A percentile compares a stretch with the other conserved stretches of the same genome.
These are phyloP conservation scores for Septoria linicola DNA, from an alignment of 2,329 filamentous ascomycete genomes.

Conservation along the genomic window DNA sequence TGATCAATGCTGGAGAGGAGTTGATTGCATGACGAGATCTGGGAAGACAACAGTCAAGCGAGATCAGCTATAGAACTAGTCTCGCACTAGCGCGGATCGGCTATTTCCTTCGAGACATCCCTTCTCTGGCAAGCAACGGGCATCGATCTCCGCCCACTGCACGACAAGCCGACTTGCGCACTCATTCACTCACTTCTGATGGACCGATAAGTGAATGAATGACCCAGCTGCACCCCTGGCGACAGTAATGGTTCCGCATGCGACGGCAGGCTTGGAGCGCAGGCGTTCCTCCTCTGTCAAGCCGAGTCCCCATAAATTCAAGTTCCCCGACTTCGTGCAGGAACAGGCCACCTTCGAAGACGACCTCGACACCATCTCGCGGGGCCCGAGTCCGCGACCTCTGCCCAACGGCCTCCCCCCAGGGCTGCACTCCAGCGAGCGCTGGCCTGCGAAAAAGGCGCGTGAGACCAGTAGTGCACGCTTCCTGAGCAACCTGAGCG, in stretches of 20 bases:
- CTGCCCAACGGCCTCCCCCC: constrained; percentile 36
- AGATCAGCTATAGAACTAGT: too few relatives aligned
- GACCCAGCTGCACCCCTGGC: background rate
- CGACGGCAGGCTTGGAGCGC: constrained; percentile 29
- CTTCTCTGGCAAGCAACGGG: too few relatives aligned
- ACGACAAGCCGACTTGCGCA: background rate
- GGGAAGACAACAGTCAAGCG: too few relatives aligned
- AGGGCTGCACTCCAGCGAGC: constrained; percentile 47
- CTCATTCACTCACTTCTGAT: background rate
- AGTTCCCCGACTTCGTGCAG: constrained; percentile 48
- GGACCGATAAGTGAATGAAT: background rate
- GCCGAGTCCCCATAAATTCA: constrained; percentile 29
- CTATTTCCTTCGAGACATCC: too few relatives aligned
- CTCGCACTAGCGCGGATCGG: too few relatives aligned
- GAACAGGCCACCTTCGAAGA: constrained; percentile 34
- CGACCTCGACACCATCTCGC: constrained; percentile 26
- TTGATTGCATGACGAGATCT: too few relatives aligned
- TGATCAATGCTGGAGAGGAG: background rate
- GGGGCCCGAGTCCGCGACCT: constrained; percentile 34
- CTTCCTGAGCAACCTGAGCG: constrained; percentile 48
- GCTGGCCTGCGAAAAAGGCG: constrained; percentile 60
- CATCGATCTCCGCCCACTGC: too few relatives aligned
- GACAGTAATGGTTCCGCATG: constrained; percentile 31
- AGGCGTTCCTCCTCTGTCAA: constrained; percentile 32
- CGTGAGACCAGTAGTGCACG: constrained; percentile 27